Conservation (phyloP, 228 moss, liverwort and hornwort species). For the Sphagnum fallax region DNA sequence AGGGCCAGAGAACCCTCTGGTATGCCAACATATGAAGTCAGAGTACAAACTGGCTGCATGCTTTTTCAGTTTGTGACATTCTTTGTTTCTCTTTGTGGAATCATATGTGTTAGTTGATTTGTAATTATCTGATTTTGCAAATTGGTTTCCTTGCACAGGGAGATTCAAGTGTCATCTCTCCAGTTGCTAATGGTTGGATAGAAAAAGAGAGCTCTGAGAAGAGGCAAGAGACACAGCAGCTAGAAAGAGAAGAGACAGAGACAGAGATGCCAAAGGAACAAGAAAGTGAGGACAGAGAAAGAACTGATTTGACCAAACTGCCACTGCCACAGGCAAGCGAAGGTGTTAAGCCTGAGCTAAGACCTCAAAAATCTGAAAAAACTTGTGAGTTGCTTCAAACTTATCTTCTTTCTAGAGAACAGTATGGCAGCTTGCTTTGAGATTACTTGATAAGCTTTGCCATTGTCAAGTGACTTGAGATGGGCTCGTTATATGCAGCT, state of each 20-base stretch:
- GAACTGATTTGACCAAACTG: constrained; percentile 32
- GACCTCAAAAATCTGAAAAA: constrained; percentile 54
- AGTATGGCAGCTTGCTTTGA: no score
- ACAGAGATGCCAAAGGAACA: constrained; percentile 1
- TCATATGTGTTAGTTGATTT: no score
- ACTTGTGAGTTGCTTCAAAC: constrained; percentile 16
- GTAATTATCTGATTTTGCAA: no score
- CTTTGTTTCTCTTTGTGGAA: no score
- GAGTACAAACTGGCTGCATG: no score
- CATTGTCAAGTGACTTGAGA: no score
- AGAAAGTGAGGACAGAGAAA: constrained; percentile 37
- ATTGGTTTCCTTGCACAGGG: constrained; percentile 18
- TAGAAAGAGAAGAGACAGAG: constrained; percentile 25
- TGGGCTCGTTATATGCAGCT: no score
- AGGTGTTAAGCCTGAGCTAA: constrained; percentile 39
- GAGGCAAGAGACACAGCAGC: constrained; percentile 1
- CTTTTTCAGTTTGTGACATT: no score
- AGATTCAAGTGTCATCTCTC: constrained; percentile 16
- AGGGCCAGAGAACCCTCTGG: background rate
- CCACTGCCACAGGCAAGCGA: constrained; percentile 31
- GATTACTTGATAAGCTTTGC: no score
- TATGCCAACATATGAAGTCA: no score
- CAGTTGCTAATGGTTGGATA: constrained; percentile 24
- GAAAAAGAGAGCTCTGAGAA: constrained; percentile 19
- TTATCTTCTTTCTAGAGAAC: no score